Base-by-base conservation (phyloP, 208 protist genomes). In the Wallacemonas sp. region DNA sequence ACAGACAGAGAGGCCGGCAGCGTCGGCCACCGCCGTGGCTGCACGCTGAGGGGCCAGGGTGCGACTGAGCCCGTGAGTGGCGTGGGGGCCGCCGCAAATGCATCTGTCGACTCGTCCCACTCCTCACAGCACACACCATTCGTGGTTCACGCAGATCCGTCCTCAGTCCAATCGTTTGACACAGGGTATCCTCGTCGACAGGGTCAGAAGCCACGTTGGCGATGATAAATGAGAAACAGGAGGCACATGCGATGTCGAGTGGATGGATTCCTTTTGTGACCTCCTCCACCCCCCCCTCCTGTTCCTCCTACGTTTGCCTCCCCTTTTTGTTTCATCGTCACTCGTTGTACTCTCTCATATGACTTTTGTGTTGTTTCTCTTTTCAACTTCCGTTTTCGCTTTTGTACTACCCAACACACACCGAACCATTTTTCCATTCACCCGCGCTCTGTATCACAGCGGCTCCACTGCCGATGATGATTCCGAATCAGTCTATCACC, bases 131-230 rank as follows among this genome's bases (percentile, higher is more conserved):
- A 81, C 29, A 58, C 72, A 5, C 88, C 88, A 5, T 95, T 90
- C 72, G 77, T 92, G 0, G 85, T 95, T 19, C 80, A 78, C 38
- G 85, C 71, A 0, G 76, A 92, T 44, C 75, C 65, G 5, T 33
- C 39, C 19, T 63, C 67, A 19, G 68, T 68, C 6, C 72, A 64
- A 5, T 69, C 61, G 30, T 74, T 61, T 48, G 48, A 79, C 36
- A 72, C 72, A 1, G 62, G 30, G 2, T 55, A 52, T 16, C 44
- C 30, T 5, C 46, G 24, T 14, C 61, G 16, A 32, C 61, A 8
- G 6, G 57, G 39, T 33, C 24, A 46, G 57, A 46, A 19, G 57
- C 34, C 36, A 38, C 32, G 55, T 23, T 58, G 64, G 48, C 41
- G 52, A 2, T 43, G 36, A 41, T 2, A 54, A 49, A 3, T 8